phyloP scores from a whole-genome alignment of 192 early-diverging fungal genomes.

The Dimargaris cristalligena region DNA sequence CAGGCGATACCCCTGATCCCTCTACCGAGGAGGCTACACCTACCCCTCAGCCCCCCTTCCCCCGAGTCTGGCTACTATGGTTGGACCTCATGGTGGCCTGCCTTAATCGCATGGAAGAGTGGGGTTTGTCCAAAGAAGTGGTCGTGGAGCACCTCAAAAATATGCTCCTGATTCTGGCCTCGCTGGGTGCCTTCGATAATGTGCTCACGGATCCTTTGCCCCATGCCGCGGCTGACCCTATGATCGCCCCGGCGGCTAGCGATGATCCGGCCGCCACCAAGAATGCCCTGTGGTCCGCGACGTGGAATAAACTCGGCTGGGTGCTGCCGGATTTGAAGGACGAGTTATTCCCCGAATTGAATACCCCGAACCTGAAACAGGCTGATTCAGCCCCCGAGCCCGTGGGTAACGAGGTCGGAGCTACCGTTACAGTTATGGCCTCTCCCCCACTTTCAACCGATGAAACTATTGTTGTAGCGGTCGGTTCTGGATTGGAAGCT shows the following conservation, averaged over 20 bases:
- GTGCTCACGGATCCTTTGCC: constrained; percentile 12
- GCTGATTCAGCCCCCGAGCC: not conserved
- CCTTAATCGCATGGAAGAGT: constrained; percentile 11
- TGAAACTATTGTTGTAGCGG: too few relatives aligned
- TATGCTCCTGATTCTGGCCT: constrained; percentile 63
- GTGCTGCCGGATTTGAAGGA: constrained; percentile 46
- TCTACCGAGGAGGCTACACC: not conserved
- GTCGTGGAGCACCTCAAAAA: constrained; percentile 65
- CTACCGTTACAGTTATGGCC: too few relatives aligned
- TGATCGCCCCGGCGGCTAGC: not conserved
- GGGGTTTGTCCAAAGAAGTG: constrained; percentile 38
- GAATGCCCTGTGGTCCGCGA: constrained; percentile 47
- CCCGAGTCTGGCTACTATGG: constrained; percentile 7
- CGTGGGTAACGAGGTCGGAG: not conserved
- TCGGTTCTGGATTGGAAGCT: too few relatives aligned
- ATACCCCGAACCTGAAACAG: too few relatives aligned
- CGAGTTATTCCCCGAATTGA: constrained; percentile 32
- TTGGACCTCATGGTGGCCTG: constrained; percentile 9
- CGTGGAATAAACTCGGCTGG: constrained; percentile 45
- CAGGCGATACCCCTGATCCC: constrained; percentile 18
- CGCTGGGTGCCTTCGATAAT: constrained; percentile 40
- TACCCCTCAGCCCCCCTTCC: not conserved
- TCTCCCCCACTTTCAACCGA: too few relatives aligned
- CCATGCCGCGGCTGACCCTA: constrained; percentile 8
- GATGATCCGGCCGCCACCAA: too few relatives aligned